Conservation (phyloP, 2,329 filamentous ascomycete genomes). For the Coniochaeta sp. region DNA sequence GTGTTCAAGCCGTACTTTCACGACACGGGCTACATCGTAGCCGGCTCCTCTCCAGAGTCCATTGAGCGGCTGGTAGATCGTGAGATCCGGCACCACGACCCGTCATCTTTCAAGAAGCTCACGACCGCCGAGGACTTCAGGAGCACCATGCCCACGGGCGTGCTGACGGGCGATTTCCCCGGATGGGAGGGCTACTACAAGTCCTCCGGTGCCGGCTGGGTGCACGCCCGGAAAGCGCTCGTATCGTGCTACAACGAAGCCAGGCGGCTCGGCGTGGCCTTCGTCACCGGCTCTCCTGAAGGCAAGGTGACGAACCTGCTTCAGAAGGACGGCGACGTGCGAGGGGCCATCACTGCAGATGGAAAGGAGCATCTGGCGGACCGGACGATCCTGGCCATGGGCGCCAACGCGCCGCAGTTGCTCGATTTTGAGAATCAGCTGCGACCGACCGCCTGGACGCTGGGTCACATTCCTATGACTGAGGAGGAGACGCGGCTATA, state of each 20-base stretch:
- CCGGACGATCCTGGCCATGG: conserved; percentile 38
- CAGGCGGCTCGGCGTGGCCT: conserved; percentile 33
- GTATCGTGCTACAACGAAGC: conserved; percentile 35
- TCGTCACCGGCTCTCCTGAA: conserved; percentile 30
- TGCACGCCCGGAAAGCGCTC: conserved; percentile 42
- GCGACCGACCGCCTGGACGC: conserved; percentile 45
- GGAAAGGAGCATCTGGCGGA: conserved; percentile 31
- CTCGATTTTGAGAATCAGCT: conserved; percentile 44
- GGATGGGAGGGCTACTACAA: conserved; percentile 43
- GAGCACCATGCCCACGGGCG: conserved; percentile 41
- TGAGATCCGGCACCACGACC: conserved; percentile 9
- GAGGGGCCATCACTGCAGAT: conserved; percentile 34
- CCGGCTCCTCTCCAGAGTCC: conserved; percentile 10
- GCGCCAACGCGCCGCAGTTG: conserved; percentile 36
- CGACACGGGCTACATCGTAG: conserved; percentile 33
- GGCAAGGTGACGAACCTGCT: conserved; percentile 30
- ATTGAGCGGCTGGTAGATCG: conserved; percentile 7
- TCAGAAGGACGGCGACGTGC: conserved; percentile 26
- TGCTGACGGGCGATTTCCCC: conserved; percentile 39
- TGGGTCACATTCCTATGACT: conserved; percentile 41
- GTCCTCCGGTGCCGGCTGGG: conserved; percentile 39
- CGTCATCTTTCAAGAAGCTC: conserved; percentile 19
- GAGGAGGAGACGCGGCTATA: conserved; percentile 34
- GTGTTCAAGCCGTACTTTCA: conserved; percentile 35
- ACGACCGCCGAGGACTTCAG: conserved; percentile 36